phyloP scores from a whole-genome alignment of 2,329 filamentous ascomycete species.

The Ilyonectria sp. region DNA sequence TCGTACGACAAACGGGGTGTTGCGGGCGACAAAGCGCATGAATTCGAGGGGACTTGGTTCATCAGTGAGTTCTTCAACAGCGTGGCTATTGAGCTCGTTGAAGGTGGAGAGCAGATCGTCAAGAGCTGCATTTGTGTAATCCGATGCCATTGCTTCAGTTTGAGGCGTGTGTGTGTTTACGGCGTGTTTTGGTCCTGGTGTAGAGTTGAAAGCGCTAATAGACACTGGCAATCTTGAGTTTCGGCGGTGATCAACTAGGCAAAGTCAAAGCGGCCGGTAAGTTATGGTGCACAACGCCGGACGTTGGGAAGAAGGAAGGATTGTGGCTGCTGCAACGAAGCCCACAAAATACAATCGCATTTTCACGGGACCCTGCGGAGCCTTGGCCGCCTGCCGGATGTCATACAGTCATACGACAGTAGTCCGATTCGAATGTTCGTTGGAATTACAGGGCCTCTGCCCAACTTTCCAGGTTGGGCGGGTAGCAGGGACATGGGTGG shows the following conservation, averaged over 20 bases:
- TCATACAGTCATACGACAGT: not conserved
- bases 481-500: conserved; percentile 47
- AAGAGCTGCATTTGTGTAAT: conserved; percentile 42
- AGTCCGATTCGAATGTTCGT: not conserved
- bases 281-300: not conserved
- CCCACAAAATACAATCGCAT: conserved; percentile 4
- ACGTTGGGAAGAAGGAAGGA: conserved; percentile 1
- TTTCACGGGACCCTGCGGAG: conserved; percentile 8
- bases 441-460: not conserved
- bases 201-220: not conserved
- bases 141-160: not conserved
- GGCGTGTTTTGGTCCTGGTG: not conserved
- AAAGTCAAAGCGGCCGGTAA: not conserved
- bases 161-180: not conserved
- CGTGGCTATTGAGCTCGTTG: conserved; percentile 77
- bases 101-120: conserved; percentile 75
- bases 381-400: not conserved
- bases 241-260: not conserved
- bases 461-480: conserved; percentile 29
- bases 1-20: conserved; percentile 82
- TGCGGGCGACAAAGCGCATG: conserved; percentile 81
- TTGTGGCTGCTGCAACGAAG: conserved; percentile 8
- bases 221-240: not conserved
- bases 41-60: conserved; percentile 84
- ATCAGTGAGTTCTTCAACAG: conserved; percentile 72